A percentile compares a stretch with the other conserved stretches of the same genome.
Evolutionary conservation across 1,284 basidiomycete species (phyloP).

Genomic region (Pseudozyma thailandica): DNA sequence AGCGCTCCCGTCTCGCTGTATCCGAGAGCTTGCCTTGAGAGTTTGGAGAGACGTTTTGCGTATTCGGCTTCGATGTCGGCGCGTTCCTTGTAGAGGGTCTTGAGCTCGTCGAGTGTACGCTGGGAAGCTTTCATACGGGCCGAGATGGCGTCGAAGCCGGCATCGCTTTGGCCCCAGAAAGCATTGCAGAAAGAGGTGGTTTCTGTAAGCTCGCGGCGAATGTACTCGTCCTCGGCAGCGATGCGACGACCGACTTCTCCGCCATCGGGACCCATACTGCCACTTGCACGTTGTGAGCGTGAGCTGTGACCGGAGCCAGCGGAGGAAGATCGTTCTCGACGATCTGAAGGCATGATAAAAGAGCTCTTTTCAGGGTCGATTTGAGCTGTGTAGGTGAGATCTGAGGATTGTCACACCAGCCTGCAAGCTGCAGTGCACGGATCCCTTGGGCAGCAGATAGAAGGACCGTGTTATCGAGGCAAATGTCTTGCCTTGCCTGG

Average conservation of each 20-base stretch:
- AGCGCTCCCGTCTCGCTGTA: constrained; percentile 93
- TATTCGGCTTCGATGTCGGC: constrained; percentile 93
- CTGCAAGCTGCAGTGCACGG: background rate
- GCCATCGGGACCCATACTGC: constrained; percentile 54
- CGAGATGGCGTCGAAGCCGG: constrained; percentile 88
- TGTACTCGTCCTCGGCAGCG: constrained; percentile 60
- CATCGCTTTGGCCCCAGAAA: constrained; percentile 82
- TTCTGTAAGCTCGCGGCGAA: constrained; percentile 67
- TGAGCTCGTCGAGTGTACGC: constrained; percentile 89
- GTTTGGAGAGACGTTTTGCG: constrained; percentile 83
- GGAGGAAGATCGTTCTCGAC: constrained; percentile 32
- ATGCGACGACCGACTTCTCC: constrained; percentile 54
- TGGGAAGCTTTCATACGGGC: constrained; percentile 84
- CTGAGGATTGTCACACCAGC: background rate
- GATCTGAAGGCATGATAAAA: constrained; percentile 50
- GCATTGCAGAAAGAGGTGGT: constrained; percentile 88
- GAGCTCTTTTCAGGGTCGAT: background rate
- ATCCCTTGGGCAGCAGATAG: background rate
- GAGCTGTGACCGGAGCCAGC: constrained; percentile 53
- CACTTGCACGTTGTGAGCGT: constrained; percentile 37
- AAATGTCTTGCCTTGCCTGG: no score
- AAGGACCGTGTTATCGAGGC: no score
- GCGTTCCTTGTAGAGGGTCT: constrained; percentile 87
- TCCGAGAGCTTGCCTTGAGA: constrained; percentile 82
- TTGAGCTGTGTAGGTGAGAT: background rate